Evolutionary conservation across 768 basidiomycete species (phyloP).

Genomic region (Trametes cinnabarina): DNA sequence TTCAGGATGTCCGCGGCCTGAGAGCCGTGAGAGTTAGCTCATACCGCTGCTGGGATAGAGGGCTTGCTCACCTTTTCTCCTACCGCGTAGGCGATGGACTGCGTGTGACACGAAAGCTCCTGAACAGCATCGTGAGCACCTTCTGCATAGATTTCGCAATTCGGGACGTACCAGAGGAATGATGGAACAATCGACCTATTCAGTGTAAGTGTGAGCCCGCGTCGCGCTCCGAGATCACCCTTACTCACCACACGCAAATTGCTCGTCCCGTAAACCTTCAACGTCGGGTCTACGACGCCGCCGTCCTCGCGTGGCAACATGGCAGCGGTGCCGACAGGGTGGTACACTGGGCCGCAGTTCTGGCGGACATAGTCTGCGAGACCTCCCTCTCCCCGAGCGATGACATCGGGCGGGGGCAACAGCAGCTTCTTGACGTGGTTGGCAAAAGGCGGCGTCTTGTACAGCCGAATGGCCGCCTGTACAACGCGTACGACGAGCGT

Average conservation of each 20-base stretch:
- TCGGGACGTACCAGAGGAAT: not conserved
- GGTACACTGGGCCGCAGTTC: not conserved
- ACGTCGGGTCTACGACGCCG: not conserved
- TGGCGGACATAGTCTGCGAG: not conserved
- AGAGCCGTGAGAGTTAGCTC: not conserved
- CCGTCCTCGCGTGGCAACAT: slow-evolving; percentile 7
- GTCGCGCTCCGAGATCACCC: not conserved
- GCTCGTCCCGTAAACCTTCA: not conserved
- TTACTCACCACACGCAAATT: not conserved
- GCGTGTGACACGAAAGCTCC: not conserved
- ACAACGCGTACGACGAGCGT: not conserved
- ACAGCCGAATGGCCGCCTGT: not conserved
- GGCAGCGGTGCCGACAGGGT: slow-evolving; percentile 4
- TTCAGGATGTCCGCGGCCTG: not conserved
- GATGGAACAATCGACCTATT: not conserved
- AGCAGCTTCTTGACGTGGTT: not conserved
- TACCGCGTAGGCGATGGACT: not conserved
- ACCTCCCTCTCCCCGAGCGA: not conserved
- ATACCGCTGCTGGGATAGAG: not conserved
- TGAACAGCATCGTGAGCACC: not conserved
- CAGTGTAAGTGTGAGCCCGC: not conserved
- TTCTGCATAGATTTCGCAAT: not conserved
- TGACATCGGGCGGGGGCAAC: not conserved
- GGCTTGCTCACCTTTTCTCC: not conserved
- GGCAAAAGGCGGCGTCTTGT: not conserved